Conservation (phyloP, 1,139 yeast genomes). For the Scheffersomyces illinoinensis region DNA sequence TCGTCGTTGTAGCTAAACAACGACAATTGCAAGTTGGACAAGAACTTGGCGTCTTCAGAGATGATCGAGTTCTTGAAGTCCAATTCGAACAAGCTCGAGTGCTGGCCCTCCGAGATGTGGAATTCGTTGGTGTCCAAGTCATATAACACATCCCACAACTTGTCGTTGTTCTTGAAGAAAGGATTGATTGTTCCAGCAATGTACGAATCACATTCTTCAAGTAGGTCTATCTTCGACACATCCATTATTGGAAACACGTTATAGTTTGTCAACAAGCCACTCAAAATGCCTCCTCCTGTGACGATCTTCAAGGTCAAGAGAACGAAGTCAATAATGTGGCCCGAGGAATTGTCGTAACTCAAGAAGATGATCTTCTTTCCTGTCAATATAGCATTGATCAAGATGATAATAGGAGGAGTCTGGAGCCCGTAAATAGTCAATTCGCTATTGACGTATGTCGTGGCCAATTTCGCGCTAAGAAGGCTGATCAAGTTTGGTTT, state of each 20-base stretch:
- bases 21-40: conserved; percentile 46
- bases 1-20: conserved; percentile 51
- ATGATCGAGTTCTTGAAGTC: conserved; percentile 39
- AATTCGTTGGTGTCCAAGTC: conserved; percentile 55
- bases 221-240: conserved; percentile 57
- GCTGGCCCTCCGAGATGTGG: conserved; percentile 25
- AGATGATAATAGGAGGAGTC: conserved; percentile 58
- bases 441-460: conserved; percentile 35
- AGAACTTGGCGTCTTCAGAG: conserved; percentile 49
- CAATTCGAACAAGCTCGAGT: conserved; percentile 7
- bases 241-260: conserved; percentile 64
- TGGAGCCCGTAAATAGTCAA: conserved; percentile 54
- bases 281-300: conserved; percentile 59
- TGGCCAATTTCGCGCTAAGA: conserved; percentile 34
- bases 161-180: conserved; percentile 59
- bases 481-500: conserved; percentile 42
- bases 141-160: conserved; percentile 58
- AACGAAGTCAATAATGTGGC: conserved; percentile 56
- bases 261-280: conserved; percentile 48
- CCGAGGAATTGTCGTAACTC: conserved; percentile 57
- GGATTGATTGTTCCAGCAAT: conserved; percentile 72
- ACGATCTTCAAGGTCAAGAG: conserved; percentile 54
- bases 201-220: conserved; percentile 53
- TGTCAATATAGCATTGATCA: conserved; percentile 58
- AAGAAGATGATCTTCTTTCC: conserved; percentile 57